These are phyloP conservation scores for Xylariaceae sp. DNA, from an alignment of 2,329 filamentous ascomycete genomes.

Conservation along the genomic window DNA sequence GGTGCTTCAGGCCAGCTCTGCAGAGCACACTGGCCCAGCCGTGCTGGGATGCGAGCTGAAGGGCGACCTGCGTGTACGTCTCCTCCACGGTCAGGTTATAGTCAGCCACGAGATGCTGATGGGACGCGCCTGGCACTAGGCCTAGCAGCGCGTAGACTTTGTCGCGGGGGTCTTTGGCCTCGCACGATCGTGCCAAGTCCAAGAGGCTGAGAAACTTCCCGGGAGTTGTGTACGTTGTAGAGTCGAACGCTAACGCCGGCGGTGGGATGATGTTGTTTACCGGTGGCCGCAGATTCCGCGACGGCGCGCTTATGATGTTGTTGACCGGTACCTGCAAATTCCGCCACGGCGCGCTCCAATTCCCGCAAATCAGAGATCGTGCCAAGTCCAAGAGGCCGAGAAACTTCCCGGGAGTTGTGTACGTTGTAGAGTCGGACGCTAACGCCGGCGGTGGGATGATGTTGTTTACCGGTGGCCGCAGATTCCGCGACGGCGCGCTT, in stretches of 20 bases:
- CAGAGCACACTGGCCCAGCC: slow-evolving; percentile 2
- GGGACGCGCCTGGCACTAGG: slow-evolving; percentile 1
- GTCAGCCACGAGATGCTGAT: slow-evolving; percentile 2
- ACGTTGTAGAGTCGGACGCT: neutral
- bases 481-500: too few species aligned
- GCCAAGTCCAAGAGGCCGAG: slow-evolving; percentile 2
- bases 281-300: too few species aligned
- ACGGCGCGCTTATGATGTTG: too few species aligned
- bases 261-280: too few species aligned
- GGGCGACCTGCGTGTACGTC: slow-evolving; percentile 4
- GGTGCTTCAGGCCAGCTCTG: slow-evolving; percentile 1
- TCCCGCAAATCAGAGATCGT: slow-evolving; percentile 5
- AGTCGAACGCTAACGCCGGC: neutral
- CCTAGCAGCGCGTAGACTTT: slow-evolving; percentile 9
- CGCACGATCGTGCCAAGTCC: neutral
- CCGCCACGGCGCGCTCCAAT: neutral
- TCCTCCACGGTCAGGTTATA: slow-evolving; percentile 2
- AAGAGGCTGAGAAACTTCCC: slow-evolving; percentile 1
- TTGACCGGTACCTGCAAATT: too few species aligned
- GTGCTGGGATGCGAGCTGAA: slow-evolving; percentile 1
- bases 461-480: too few species aligned
- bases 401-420: neutral
- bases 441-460: neutral
- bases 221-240: neutral
- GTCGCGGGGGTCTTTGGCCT: slow-evolving; percentile 6